Conservation (phyloP, 2,329 filamentous ascomycete genomes). For the Ascocoryne sarcoides region DNA sequence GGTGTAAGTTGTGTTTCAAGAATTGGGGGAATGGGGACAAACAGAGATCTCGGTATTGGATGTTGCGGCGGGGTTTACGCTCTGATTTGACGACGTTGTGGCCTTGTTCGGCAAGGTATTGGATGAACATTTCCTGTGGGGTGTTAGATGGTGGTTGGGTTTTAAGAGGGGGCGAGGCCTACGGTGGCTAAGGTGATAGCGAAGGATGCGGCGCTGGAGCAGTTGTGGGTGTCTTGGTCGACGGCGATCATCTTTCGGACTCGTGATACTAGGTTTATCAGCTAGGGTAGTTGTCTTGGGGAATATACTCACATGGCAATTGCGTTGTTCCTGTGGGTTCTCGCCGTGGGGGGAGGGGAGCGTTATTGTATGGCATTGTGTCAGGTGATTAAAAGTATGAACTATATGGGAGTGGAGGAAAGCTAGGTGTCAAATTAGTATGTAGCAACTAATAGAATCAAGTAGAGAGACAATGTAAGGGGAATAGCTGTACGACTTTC, state of each 20-base stretch:
- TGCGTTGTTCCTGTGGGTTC: slow-evolving; percentile 80
- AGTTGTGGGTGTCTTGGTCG: slow-evolving; percentile 77
- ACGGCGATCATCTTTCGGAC: slow-evolving; percentile 92
- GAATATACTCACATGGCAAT: slow-evolving; percentile 61
- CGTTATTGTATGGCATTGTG: slow-evolving; percentile 83
- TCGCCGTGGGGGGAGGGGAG: slow-evolving; percentile 68
- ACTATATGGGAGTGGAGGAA: neutral
- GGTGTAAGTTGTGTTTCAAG: slow-evolving; percentile 4
- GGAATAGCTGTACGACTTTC: no score
- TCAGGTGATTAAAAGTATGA: neutral
- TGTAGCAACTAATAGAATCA: no score
- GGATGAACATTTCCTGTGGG: slow-evolving; percentile 81
- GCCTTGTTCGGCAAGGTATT: slow-evolving; percentile 77
- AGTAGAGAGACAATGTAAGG: no score
- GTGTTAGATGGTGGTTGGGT: slow-evolving; percentile 6
- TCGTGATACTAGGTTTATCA: slow-evolving; percentile 59
- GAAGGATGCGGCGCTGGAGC: slow-evolving; percentile 90
- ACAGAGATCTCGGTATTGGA: slow-evolving; percentile 94
- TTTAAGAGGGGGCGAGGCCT: slow-evolving; percentile 23
- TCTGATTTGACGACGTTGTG: slow-evolving; percentile 86
- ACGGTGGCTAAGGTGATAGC: slow-evolving; percentile 86
- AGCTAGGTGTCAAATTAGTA: neutral
- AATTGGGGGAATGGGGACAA: slow-evolving; percentile 23
- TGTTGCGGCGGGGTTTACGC: slow-evolving; percentile 82
- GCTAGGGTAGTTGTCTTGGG: neutral